These are phyloP conservation scores for Mucor velutinosus DNA, from an alignment of 371 early-diverging fungal genomes.

Conservation along the genomic window DNA sequence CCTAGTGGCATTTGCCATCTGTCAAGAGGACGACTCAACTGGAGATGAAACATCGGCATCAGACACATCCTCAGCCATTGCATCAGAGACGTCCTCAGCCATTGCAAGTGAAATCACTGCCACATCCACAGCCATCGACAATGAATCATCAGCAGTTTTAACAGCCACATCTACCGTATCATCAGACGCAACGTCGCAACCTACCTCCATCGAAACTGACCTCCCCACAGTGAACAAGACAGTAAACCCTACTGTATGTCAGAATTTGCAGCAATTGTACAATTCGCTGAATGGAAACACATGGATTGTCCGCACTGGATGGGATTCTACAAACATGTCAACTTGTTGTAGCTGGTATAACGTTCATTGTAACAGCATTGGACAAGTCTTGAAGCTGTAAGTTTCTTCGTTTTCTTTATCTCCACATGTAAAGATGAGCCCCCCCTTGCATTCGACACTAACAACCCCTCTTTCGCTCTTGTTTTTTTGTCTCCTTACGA, in stretches of 20 bases:
- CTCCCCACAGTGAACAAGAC: conserved; percentile 3
- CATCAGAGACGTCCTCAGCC: background rate
- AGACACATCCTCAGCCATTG: background rate
- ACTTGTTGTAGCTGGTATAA: conserved; percentile 48
- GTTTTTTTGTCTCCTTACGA: background rate
- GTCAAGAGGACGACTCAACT: background rate
- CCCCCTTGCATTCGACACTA: conserved; percentile 7
- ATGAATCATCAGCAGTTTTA: background rate
- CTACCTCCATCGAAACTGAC: background rate
- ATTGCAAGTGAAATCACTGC: background rate
- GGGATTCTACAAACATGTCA: conserved; percentile 44
- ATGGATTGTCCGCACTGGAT: conserved; percentile 44
- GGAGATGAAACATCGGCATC: background rate
- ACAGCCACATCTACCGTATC: background rate
- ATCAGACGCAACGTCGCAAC: background rate
- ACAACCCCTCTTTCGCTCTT: background rate
- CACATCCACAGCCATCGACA: background rate
- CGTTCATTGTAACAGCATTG: conserved; percentile 39
- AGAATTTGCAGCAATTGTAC: conserved; percentile 38
- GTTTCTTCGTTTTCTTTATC: conserved; percentile 2
- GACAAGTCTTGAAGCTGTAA: conserved; percentile 45
- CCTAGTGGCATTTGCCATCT: background rate
- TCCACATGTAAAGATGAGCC: background rate
- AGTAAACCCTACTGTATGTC: conserved; percentile 26
- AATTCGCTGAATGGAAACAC: conserved; percentile 33